A percentile compares a stretch with the other conserved stretches of the same genome.
These are phyloP conservation scores for Solanum gandarillasii DNA, from an alignment of 257 asterid genomes.

Conservation along the genomic window DNA sequence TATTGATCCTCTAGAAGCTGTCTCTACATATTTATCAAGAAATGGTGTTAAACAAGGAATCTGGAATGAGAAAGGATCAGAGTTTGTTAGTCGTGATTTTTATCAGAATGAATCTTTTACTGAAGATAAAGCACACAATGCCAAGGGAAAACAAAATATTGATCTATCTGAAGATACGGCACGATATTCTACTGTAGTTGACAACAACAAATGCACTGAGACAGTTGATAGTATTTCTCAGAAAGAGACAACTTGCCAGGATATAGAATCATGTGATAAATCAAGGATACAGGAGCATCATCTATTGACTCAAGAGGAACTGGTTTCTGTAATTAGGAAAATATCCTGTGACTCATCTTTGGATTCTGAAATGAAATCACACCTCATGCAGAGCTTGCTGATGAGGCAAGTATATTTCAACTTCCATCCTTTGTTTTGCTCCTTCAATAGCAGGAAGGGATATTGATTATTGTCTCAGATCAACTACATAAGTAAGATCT, in stretches of 20 bases:
- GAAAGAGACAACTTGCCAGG: conserved; percentile 14
- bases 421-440: neutral
- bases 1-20: conserved; percentile 54
- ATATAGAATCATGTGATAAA: conserved; percentile 5
- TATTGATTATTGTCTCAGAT: neutral
- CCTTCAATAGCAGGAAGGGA: neutral
- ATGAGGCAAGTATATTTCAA: conserved; percentile 46
- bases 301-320: conserved; percentile 47
- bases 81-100: conserved; percentile 1
- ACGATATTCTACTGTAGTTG: conserved; percentile 15
- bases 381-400: conserved; percentile 56
- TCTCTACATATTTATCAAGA: conserved; percentile 43
- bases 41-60: conserved; percentile 19
- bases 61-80: conserved; percentile 8
- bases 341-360: conserved; percentile 64
- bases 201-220: conserved; percentile 29
- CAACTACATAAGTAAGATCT: neutral
- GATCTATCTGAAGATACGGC: conserved; percentile 16
- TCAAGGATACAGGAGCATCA: conserved; percentile 36
- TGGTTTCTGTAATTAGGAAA: conserved; percentile 61
- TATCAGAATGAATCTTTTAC: conserved; percentile 20
- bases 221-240: conserved; percentile 9
- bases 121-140: conserved; percentile 12
- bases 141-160: conserved; percentile 15
- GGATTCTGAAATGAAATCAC: conserved; percentile 45